These are phyloP conservation scores for Mortierella sp. DNA, from an alignment of 371 early-diverging fungal genomes.

Conservation along the genomic window DNA sequence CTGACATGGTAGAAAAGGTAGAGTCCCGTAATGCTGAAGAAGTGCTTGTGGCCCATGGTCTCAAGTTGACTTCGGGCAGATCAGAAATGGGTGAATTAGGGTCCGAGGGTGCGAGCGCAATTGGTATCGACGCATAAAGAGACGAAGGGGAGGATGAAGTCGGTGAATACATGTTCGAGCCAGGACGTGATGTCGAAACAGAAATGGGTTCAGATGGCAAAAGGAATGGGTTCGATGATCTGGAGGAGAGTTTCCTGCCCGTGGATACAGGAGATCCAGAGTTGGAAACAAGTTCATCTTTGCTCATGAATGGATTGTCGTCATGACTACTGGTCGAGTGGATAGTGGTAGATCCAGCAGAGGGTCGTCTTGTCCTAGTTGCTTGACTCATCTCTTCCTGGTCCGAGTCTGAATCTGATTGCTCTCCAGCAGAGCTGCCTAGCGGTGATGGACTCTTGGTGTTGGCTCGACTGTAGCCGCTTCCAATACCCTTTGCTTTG, in stretches of 20 bases:
- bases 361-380: not conserved
- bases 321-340: not conserved
- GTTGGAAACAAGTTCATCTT: conserved; percentile 12
- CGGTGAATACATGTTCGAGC: not conserved
- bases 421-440: not conserved
- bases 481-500: not conserved
- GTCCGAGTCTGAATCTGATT: conserved; percentile 12
- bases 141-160: conserved; percentile 2
- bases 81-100: conserved; percentile 19
- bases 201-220: conserved; percentile 28
- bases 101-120: conserved; percentile 16
- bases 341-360: not conserved
- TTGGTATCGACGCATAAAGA: conserved; percentile 30
- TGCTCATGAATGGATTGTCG: conserved; percentile 33
- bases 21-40: conserved; percentile 34
- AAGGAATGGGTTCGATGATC: conserved; percentile 31
- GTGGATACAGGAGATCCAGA: not conserved
- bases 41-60: conserved; percentile 29
- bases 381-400: not conserved
- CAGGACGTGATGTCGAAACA: not conserved
- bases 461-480: not conserved
- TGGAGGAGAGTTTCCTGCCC: conserved; percentile 14
- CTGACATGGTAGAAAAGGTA: conserved; percentile 47
- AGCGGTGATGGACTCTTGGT: conserved; percentile 19
- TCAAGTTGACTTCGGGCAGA: conserved; percentile 17